These are phyloP conservation scores for Dianthus caryophyllus DNA, from an alignment of 148 eudicot species.

Conservation along the genomic window DNA sequence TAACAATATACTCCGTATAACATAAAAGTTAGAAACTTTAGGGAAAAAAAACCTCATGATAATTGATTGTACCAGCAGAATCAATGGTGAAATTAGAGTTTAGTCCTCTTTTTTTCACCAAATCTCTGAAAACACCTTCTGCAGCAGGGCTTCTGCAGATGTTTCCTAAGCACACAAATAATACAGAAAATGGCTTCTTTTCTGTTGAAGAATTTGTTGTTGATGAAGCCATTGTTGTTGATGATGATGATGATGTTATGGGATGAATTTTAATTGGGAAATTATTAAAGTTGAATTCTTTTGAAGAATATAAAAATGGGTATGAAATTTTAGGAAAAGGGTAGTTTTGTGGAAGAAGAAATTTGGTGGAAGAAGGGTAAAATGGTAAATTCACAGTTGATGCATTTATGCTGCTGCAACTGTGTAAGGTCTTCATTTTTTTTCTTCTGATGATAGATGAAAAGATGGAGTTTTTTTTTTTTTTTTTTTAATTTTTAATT, in stretches of 20 bases:
- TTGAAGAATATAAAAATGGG: constrained; percentile 10
- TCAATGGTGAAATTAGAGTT: constrained; percentile 70
- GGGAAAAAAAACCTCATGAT: constrained; percentile 55
- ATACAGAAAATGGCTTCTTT: constrained; percentile 56
- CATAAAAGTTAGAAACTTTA: not conserved
- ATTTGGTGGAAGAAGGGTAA: constrained; percentile 8
- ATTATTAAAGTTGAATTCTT: constrained; percentile 9
- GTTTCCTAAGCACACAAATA: constrained; percentile 92
- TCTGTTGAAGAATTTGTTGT: constrained; percentile 28
- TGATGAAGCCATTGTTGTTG: constrained; percentile 57
- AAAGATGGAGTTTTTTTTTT: not conserved
- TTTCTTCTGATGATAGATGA: not conserved
- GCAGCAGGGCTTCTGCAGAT: constrained; percentile 98
- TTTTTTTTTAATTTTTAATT: not conserved
- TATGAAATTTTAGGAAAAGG: constrained; percentile 14
- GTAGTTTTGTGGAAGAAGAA: constrained; percentile 2
- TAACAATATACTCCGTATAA: too few species aligned
- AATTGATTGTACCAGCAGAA: constrained; percentile 91
- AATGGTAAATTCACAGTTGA: constrained; percentile 12
- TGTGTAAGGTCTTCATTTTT: constrained; percentile 22
- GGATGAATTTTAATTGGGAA: constrained; percentile 19
- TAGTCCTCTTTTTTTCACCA: constrained; percentile 60
- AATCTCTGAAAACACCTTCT: constrained; percentile 81
- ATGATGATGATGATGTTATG: constrained; percentile 10
- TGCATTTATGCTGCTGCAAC: not conserved